phyloP scores from a whole-genome alignment of 345 rosid species.

The Iberis pinnata region DNA sequence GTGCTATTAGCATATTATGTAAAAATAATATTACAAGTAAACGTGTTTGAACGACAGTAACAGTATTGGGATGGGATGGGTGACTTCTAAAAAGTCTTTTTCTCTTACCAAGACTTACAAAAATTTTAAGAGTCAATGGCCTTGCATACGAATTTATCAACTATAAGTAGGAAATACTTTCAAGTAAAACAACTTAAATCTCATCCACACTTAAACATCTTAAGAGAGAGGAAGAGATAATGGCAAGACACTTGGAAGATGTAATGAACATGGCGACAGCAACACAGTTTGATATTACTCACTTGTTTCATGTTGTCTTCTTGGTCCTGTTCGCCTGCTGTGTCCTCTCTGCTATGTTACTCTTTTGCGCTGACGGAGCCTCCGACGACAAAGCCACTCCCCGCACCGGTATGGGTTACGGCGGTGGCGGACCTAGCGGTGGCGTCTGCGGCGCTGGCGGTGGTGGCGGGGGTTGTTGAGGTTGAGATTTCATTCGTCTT shows the following conservation, averaged over 20 bases:
- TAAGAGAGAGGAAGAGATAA: conserved; percentile 2
- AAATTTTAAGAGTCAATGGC: conserved; percentile 11
- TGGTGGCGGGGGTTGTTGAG: no score
- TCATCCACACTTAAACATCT: conserved; percentile 11
- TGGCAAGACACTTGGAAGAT: conserved; percentile 33
- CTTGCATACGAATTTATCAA: not conserved
- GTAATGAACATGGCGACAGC: conserved; percentile 24
- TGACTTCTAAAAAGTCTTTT: no score
- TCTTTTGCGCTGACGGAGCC: conserved; percentile 48
- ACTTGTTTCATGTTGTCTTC: conserved; percentile 30
- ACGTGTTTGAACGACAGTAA: no score
- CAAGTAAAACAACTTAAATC: conserved; percentile 11
- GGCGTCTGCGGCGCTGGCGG: no score
- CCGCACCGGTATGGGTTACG: conserved; percentile 21
- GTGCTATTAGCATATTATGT: no score
- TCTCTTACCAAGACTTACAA: no score
- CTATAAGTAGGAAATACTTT: conserved; percentile 19
- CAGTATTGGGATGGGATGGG: no score
- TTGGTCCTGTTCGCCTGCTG: conserved; percentile 39
- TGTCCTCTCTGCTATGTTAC: conserved; percentile 41
- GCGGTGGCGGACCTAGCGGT: conserved; percentile 38
- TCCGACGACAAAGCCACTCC: conserved; percentile 30
- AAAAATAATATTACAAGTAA: no score
- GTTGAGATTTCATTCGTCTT: no score
- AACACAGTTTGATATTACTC: conserved; percentile 19